Percentiles rank a stretch among this genome's conserved stretches.
These are phyloP conservation scores for Podaxis sp. DNA, from an alignment of 768 basidiomycete species.

Conservation along the genomic window DNA sequence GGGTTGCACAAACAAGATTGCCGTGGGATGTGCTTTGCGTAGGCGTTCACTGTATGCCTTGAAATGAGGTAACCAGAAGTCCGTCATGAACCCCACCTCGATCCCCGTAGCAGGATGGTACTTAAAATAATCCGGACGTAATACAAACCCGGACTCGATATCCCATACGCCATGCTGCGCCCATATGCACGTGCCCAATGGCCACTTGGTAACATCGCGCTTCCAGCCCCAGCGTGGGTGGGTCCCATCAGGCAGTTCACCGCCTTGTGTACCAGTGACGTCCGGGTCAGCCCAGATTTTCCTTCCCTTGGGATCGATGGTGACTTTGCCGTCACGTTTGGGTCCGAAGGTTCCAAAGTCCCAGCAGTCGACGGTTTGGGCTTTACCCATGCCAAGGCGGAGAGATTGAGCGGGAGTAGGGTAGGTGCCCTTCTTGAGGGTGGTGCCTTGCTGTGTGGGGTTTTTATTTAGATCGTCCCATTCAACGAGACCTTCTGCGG, in stretches of 20 bases:
- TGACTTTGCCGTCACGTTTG: conserved; percentile 66
- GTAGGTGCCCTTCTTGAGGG: conserved; percentile 81
- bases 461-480: conserved; percentile 68
- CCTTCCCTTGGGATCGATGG: conserved; percentile 81
- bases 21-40: conserved; percentile 69
- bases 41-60: conserved; percentile 55
- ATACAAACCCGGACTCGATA: conserved; percentile 59
- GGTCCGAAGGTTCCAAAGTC: conserved; percentile 82
- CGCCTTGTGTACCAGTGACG: conserved; percentile 13
- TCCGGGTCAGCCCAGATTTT: conserved; percentile 73
- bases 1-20: conserved; percentile 89
- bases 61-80: conserved; percentile 82
- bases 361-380: conserved; percentile 81
- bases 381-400: conserved; percentile 84
- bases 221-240: conserved; percentile 83
- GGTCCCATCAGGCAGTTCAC: conserved; percentile 43
- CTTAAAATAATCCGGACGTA: conserved; percentile 77
- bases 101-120: conserved; percentile 39
- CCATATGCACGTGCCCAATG: conserved; percentile 81
- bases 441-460: conserved; percentile 66
- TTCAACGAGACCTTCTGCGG: conserved; percentile 75
- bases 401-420: conserved; percentile 87
- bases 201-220: conserved; percentile 63
- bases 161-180: conserved; percentile 92
- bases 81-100: conserved; percentile 65